A percentile compares a stretch with the other conserved stretches of the same genome.
Evolutionary conservation across 2,329 filamentous ascomycete species (phyloP).

Genomic region (Aspergillus hortae): DNA sequence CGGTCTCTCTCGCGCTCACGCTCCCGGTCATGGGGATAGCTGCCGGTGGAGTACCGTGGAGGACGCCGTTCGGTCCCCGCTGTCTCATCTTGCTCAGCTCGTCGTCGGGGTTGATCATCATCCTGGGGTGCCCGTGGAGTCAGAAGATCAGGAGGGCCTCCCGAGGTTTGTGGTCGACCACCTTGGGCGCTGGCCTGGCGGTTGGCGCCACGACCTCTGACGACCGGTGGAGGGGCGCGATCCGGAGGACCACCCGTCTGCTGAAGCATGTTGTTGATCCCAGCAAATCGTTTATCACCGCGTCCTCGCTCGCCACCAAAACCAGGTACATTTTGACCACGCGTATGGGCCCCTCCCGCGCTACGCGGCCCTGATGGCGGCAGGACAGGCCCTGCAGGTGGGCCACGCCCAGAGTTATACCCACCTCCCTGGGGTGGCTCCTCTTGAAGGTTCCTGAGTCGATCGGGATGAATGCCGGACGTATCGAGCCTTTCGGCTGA

Average conservation of each 20-base stretch:
- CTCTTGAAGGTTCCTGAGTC: conserved; percentile 44
- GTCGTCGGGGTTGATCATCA: conserved; percentile 24
- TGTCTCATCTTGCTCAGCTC: conserved; percentile 34
- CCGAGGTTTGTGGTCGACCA: conserved; percentile 30
- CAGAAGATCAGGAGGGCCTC: conserved; percentile 32
- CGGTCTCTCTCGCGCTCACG: conserved; percentile 29
- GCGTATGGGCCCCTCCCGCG: conserved; percentile 33
- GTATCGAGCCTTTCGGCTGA: conserved; percentile 33
- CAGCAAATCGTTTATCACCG: conserved; percentile 46
- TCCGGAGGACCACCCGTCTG: conserved; percentile 37
- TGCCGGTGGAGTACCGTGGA: conserved; percentile 26
- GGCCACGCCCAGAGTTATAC: conserved; percentile 19
- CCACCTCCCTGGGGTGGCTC: conserved; percentile 21
- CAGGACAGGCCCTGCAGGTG: conserved; percentile 21
- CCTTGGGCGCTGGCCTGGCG: conserved; percentile 34
- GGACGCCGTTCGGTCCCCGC: conserved; percentile 29
- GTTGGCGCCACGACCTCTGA: conserved; percentile 38
- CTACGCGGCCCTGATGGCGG: conserved; percentile 42
- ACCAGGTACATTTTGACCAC: conserved; percentile 34
- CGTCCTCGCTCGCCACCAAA: conserved; percentile 38
- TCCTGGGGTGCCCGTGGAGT: conserved; percentile 20
- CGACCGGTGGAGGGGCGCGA: conserved; percentile 31
- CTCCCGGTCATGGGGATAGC: conserved; percentile 21
- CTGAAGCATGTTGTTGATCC: conserved; percentile 47
- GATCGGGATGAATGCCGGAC: conserved; percentile 53